phyloP scores from a whole-genome alignment of 2,329 filamentous ascomycete genomes.

The Daldinia sp. region DNA sequence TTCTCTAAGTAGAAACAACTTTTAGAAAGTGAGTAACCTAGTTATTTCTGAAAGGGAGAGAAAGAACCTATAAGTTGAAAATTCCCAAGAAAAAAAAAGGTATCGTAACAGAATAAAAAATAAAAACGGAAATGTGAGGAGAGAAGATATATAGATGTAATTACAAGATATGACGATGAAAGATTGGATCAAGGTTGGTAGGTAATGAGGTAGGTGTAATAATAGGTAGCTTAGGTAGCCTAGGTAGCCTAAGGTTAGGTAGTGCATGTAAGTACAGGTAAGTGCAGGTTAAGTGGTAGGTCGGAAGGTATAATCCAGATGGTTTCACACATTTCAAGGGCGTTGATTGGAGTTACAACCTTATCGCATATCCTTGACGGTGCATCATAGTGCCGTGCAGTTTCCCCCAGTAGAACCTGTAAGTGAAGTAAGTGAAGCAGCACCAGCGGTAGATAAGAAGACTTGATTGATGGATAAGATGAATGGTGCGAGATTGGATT shows the following conservation, averaged over 20 bases:
- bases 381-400: constrained; percentile 32
- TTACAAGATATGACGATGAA: constrained; percentile 30
- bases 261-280: too few species aligned
- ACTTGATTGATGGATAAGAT: constrained; percentile 27
- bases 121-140: constrained; percentile 22
- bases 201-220: too few species aligned
- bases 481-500: constrained; percentile 40
- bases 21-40: neutral
- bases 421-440: constrained; percentile 13
- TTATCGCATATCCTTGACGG: constrained; percentile 45
- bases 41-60: neutral
- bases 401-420: constrained; percentile 9
- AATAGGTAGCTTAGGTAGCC: too few species aligned
- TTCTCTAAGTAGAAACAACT: neutral
- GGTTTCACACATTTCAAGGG: constrained; percentile 33
- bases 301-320: constrained; percentile 35
- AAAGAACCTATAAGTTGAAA: neutral
- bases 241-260: too few species aligned
- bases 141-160: constrained; percentile 26
- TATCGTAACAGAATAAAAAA: constrained; percentile 10
- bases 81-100: neutral
- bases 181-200: constrained; percentile 26
- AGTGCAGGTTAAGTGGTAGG: constrained; percentile 21
- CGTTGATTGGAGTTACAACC: constrained; percentile 43
- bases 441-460: constrained; percentile 42